A percentile compares a stretch with the other conserved stretches of the same genome.
Conservation (phyloP, 345 rosid species). For the Isatis tinctoria region DNA sequence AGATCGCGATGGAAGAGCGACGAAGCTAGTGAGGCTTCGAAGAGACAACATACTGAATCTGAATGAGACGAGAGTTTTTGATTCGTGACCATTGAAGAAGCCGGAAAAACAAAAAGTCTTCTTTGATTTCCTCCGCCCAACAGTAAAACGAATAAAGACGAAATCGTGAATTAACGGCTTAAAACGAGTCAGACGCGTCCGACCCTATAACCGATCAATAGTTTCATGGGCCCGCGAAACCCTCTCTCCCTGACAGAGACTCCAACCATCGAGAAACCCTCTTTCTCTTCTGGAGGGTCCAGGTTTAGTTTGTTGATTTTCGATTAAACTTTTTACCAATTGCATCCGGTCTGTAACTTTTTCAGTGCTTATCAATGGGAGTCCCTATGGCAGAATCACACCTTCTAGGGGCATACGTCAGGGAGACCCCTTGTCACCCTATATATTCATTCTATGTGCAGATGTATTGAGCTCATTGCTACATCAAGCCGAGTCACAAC, state of each 20-base stretch:
- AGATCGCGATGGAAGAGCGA: constrained; percentile 27
- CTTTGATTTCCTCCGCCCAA: constrained; percentile 19
- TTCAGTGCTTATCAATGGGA: no score
- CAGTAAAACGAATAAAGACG: constrained; percentile 22
- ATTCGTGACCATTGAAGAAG: constrained; percentile 31
- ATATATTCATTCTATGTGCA: no score
- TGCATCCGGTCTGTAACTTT: no score
- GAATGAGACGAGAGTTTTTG: constrained; percentile 15
- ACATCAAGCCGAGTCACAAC: no score
- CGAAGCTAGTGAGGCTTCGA: constrained; percentile 37
- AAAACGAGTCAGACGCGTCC: constrained; percentile 26
- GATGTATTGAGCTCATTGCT: no score
- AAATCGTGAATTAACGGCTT: constrained; percentile 40
- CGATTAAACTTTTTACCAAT: neutral
- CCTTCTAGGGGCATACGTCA: no score
- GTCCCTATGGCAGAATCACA: no score
- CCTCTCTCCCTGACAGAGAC: neutral
- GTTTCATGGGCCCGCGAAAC: neutral
- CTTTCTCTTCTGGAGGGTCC: neutral
- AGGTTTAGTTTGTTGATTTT: neutral
- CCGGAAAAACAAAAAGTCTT: neutral
- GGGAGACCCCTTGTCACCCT: no score
- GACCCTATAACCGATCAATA: neutral
- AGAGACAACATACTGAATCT: constrained; percentile 35
- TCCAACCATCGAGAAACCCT: neutral